phyloP scores from a whole-genome alignment of 2,329 filamentous ascomycete species.

The Dissoconium aciculare region DNA sequence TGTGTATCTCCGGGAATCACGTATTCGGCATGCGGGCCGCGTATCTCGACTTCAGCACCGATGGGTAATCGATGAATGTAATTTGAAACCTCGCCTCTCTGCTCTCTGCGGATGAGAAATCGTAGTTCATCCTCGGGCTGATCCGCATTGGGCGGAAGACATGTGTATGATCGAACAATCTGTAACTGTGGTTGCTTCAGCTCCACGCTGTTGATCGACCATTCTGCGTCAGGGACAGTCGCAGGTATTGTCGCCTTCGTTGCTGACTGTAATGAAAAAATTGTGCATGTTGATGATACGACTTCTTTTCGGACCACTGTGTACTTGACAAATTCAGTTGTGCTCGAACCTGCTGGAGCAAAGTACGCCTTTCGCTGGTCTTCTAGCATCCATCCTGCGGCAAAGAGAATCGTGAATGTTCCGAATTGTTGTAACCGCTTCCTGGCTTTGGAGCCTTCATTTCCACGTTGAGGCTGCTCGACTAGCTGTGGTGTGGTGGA shows the following conservation, averaged over 20 bases:
- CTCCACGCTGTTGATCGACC: constrained; percentile 74
- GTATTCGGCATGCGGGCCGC: constrained; percentile 62
- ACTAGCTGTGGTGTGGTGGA: too few relatives aligned
- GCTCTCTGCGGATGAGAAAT: constrained; percentile 65
- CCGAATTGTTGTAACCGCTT: too few relatives aligned
- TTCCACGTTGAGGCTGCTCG: too few relatives aligned
- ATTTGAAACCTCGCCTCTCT: constrained; percentile 68
- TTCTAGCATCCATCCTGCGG: too few relatives aligned
- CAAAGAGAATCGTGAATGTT: too few relatives aligned
- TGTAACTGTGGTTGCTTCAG: constrained; percentile 90
- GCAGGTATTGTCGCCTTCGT: constrained; percentile 9
- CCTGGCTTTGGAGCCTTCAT: too few relatives aligned
- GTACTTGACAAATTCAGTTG: constrained; percentile 37
- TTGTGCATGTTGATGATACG: constrained; percentile 52
- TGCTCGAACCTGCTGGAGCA: too few relatives aligned
- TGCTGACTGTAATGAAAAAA: constrained; percentile 47
- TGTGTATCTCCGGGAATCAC: constrained; percentile 37
- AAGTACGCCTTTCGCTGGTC: too few relatives aligned
- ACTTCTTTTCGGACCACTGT: constrained; percentile 45
- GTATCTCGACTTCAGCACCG: constrained; percentile 53
- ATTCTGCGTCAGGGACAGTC: constrained; percentile 14
- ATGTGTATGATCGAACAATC: constrained; percentile 83
- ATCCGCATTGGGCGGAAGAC: constrained; percentile 45
- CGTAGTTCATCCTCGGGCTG: constrained; percentile 36
- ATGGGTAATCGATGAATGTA: constrained; percentile 53